Conservation (phyloP, 441 rosid species). For the Gossypium lobatum region DNA sequence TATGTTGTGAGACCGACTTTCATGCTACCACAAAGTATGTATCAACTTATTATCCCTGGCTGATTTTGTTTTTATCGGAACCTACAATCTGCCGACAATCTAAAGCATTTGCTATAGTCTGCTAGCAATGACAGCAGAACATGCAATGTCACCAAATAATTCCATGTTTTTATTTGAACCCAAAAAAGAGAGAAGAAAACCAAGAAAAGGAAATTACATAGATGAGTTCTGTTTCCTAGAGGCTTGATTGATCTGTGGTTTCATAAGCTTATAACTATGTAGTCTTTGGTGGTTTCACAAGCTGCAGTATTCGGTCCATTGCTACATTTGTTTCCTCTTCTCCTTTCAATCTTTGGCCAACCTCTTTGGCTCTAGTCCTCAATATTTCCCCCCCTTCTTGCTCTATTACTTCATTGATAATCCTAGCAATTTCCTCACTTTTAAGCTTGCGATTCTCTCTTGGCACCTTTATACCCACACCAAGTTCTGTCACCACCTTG, state of each 20-base stretch:
- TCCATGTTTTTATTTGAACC: neutral
- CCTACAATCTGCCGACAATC: neutral
- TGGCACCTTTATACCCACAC: conserved; percentile 25
- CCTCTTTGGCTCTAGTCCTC: conserved; percentile 5
- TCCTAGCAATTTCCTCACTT: conserved; percentile 20
- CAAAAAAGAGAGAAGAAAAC: no score
- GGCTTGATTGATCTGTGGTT: neutral
- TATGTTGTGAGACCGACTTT: no score
- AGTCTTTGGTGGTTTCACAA: neutral
- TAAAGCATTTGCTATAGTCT: neutral
- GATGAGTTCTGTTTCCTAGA: neutral
- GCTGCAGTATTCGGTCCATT: neutral
- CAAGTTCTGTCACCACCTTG: conserved; percentile 21
- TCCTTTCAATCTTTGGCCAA: conserved; percentile 13
- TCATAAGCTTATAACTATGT: neutral
- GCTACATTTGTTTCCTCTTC: neutral
- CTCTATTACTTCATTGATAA: conserved; percentile 19
- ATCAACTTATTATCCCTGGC: neutral
- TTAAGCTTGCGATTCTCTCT: conserved; percentile 18
- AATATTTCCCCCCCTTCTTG: conserved; percentile 15
- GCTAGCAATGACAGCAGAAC: neutral
- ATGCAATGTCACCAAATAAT: neutral
- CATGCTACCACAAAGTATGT: neutral
- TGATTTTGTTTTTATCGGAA: neutral
- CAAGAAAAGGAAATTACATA: neutral